Percentiles rank a stretch among this genome's conserved stretches.
These are phyloP conservation scores for Phytophthora hibernalis DNA, from an alignment of 352 stramenopile genomes.

Conservation along the genomic window DNA sequence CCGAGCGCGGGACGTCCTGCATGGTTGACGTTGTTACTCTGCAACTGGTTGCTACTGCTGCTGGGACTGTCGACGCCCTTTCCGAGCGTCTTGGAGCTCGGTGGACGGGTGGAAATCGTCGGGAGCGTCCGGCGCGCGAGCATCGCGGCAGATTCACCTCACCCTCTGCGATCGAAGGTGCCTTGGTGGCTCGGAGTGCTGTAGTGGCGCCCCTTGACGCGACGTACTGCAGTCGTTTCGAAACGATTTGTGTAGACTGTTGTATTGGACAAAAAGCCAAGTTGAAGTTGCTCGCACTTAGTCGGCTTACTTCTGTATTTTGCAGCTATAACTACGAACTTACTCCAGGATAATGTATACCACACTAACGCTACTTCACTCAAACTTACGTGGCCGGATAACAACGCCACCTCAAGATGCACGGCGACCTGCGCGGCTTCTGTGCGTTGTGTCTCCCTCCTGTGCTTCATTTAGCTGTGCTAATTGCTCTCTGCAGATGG, in stretches of 20 bases:
- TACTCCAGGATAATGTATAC: no score
- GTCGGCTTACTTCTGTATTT: no score
- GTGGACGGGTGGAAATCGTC: constrained; percentile 27
- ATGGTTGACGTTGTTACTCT: constrained; percentile 31
- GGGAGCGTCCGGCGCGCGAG: constrained; percentile 22
- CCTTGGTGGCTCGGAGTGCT: constrained; percentile 5
- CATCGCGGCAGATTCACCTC: constrained; percentile 21
- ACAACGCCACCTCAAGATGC: constrained; percentile 47
- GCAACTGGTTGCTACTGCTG: constrained; percentile 17
- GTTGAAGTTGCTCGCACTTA: constrained; percentile 38
- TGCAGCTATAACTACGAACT: no score
- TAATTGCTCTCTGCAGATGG: constrained; percentile 54
- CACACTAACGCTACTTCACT: no score
- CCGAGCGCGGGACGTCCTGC: constrained; percentile 36
- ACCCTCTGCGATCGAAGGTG: constrained; percentile 16
- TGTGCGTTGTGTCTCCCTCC: constrained; percentile 59
- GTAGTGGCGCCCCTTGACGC: constrained; percentile 8
- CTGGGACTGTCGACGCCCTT: constrained; percentile 32
- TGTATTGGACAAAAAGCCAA: constrained; percentile 1
- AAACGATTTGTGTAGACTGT: constrained; percentile 15
- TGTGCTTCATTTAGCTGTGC: background rate
- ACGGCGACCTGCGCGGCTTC: constrained; percentile 82
- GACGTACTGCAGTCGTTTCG: constrained; percentile 21
- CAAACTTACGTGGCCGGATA: constrained; percentile 33
- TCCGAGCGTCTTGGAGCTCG: constrained; percentile 28